Conservation (phyloP, 1,139 yeast genomes). For the Scheffersomyces insectosa region DNA sequence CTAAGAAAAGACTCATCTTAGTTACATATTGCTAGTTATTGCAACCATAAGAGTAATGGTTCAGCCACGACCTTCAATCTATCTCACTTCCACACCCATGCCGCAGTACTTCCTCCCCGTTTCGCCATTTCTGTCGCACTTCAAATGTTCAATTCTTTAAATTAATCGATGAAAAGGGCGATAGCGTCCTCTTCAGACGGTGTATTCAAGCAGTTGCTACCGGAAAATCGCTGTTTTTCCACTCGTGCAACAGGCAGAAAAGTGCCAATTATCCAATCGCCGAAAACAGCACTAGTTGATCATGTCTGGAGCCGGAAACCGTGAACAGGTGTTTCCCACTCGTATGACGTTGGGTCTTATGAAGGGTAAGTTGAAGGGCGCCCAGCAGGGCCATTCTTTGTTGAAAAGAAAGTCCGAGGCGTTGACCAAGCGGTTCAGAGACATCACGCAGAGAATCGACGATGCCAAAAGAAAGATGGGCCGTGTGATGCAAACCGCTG, state of each 20-base stretch:
- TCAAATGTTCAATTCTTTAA: no score
- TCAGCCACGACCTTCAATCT: no score
- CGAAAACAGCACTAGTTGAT: not conserved
- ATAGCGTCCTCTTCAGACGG: no score
- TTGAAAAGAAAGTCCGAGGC: conserved; percentile 97
- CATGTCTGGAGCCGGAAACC: conserved; percentile 54
- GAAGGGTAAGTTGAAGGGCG: conserved; percentile 96
- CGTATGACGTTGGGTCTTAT: conserved; percentile 95
- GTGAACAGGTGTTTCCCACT: conserved; percentile 92
- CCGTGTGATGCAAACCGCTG: conserved; percentile 96
- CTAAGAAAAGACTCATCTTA: no score
- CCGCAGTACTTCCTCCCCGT: no score
- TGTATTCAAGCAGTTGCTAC: no score
- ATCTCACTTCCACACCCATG: no score
- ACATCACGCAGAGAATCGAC: conserved; percentile 89
- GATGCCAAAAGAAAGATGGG: conserved; percentile 98
- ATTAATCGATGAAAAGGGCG: no score
- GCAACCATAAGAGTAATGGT: no score
- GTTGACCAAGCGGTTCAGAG: conserved; percentile 91
- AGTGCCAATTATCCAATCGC: not conserved
- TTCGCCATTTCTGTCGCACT: no score
- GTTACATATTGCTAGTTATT: no score
- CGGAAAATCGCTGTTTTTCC: no score
- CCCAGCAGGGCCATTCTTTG: conserved; percentile 92
- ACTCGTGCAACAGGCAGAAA: not conserved